A percentile compares a stretch with the other conserved stretches of the same genome.
These are phyloP conservation scores for Paramecium caudatum DNA, from an alignment of 73 alveolate species.

Conservation along the genomic window DNA sequence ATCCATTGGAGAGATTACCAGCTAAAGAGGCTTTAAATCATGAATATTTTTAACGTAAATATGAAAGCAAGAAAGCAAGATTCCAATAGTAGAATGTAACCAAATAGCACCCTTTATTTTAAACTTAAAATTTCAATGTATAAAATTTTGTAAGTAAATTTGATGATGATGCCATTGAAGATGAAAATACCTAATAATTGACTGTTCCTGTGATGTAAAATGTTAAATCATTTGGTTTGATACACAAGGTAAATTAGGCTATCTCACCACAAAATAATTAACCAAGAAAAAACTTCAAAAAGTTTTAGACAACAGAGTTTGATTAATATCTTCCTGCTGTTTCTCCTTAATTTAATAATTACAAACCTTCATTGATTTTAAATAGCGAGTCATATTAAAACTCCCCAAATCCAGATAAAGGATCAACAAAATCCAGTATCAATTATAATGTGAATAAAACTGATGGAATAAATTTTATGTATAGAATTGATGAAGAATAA, in stretches of 20 bases:
- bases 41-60: slow-evolving; percentile 66
- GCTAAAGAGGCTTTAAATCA: slow-evolving; percentile 77
- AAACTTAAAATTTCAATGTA: slow-evolving; percentile 38
- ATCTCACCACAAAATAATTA: neutral
- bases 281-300: slow-evolving; percentile 18
- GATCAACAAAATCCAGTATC: neutral
- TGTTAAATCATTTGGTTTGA: slow-evolving; percentile 35
- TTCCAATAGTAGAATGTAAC: slow-evolving; percentile 33
- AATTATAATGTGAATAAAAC: neutral
- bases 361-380: slow-evolving; percentile 6
- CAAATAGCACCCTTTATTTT: slow-evolving; percentile 12
- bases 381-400: neutral
- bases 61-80: slow-evolving; percentile 21
- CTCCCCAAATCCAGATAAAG: slow-evolving; percentile 13
- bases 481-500: slow-evolving; percentile 26
- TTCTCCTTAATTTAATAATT: neutral
- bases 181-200: slow-evolving; percentile 28
- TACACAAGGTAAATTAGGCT: neutral
- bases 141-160: neutral
- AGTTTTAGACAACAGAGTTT: slow-evolving; percentile 29
- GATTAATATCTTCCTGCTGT: neutral
- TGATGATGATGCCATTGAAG: slow-evolving; percentile 17
- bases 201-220: slow-evolving; percentile 50
- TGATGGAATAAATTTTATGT: slow-evolving; percentile 9
- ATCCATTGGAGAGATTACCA: slow-evolving; percentile 78